phyloP scores from a whole-genome alignment of 2,329 filamentous ascomycete genomes.

The Hypomyces rosellus region DNA sequence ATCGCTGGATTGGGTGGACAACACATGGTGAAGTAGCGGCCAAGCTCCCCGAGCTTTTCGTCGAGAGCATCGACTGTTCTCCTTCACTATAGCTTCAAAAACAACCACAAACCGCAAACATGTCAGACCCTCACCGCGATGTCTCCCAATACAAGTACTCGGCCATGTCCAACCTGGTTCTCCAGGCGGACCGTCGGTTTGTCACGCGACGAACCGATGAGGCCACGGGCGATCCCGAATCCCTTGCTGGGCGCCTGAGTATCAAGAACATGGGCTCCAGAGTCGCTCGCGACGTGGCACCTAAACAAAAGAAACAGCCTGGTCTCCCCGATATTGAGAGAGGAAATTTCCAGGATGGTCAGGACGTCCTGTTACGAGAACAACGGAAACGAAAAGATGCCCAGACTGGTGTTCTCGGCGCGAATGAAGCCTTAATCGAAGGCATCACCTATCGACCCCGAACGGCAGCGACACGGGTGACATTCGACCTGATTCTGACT shows the following conservation, averaged over 20 bases:
- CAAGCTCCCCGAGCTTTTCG: constrained; percentile 29
- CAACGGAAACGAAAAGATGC: constrained; percentile 78
- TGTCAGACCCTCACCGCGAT: constrained; percentile 73
- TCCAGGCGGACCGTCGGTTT: constrained; percentile 98
- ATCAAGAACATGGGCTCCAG: constrained; percentile 92
- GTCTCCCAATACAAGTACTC: constrained; percentile 98
- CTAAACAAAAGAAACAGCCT: constrained; percentile 71
- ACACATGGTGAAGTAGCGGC: constrained; percentile 30
- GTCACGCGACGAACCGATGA: constrained; percentile 89
- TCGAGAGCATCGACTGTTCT: constrained; percentile 32
- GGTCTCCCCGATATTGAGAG: constrained; percentile 66
- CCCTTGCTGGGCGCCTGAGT: constrained; percentile 85
- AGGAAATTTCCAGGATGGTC: constrained; percentile 70
- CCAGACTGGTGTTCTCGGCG: constrained; percentile 69
- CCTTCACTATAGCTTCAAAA: constrained; percentile 20
- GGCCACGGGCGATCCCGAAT: constrained; percentile 94
- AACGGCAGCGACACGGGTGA: constrained; percentile 83
- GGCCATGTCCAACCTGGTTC: constrained; percentile 99
- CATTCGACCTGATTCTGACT: constrained; percentile 90
- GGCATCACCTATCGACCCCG: constrained; percentile 87
- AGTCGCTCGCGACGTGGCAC: constrained; percentile 70
- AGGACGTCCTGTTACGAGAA: constrained; percentile 75
- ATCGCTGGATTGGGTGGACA: constrained; percentile 16
- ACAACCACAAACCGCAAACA: constrained; percentile 37
- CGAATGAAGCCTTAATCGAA: constrained; percentile 81